These are phyloP conservation scores for Monilinia fructigena DNA, from an alignment of 2,329 filamentous ascomycete species.

Conservation along the genomic window DNA sequence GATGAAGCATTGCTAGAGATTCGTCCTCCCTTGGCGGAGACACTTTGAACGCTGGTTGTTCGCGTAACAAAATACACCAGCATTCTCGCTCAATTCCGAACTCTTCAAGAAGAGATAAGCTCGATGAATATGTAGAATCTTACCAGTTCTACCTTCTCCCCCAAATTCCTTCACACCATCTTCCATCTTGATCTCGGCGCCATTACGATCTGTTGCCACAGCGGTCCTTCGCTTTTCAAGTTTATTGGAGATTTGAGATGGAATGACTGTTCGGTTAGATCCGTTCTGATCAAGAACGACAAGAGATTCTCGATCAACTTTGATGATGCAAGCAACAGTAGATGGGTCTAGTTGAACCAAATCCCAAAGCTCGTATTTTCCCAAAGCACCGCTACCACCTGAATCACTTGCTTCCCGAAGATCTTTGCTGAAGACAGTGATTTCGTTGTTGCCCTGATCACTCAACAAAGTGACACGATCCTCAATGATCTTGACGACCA, in stretches of 20 bases:
- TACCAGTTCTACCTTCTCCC: conserved; percentile 81
- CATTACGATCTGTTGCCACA: conserved; percentile 88
- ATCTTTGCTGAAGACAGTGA: conserved; percentile 98
- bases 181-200: conserved; percentile 86
- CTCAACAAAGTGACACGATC: conserved; percentile 91
- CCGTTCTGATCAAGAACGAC: conserved; percentile 89
- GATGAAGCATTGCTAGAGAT: conserved; percentile 53
- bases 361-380: conserved; percentile 88
- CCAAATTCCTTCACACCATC: conserved; percentile 90
- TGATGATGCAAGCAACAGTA: conserved; percentile 90
- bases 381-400: conserved; percentile 78
- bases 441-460: conserved; percentile 88
- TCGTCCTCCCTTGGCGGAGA: conserved; percentile 91
- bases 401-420: conserved; percentile 89
- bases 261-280: conserved; percentile 76
- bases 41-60: conserved; percentile 79
- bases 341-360: conserved; percentile 90
- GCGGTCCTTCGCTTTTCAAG: conserved; percentile 78
- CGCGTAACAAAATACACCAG: conserved; percentile 86
- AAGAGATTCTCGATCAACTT: conserved; percentile 90
- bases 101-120: conserved; percentile 91
- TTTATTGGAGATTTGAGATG: conserved; percentile 89
- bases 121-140: conserved; percentile 90
- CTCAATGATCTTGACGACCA: conserved; percentile 90
- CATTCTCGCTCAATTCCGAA: conserved; percentile 79